Base-by-base conservation (phyloP, 192 early-diverging fungal species). In the Spizellomyces punctatus region DNA sequence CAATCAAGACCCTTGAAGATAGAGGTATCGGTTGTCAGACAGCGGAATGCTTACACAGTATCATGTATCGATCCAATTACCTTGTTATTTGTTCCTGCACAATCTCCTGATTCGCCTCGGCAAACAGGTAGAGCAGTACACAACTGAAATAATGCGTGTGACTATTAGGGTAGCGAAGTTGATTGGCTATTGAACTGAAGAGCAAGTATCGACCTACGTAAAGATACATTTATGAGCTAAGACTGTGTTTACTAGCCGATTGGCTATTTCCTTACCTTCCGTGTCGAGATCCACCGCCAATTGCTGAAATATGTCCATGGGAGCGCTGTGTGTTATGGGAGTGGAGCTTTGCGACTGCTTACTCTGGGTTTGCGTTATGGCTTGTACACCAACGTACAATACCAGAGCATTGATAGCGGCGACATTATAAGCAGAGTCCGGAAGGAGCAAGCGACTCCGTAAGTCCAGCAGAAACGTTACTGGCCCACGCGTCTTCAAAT, bases 91-190 rank as follows among this genome's bases (percentile, higher is more conserved):
- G 95, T 84, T 99, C 97, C 78, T 95, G 91, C 57, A 96, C 89
- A 21, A 82, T 80, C 76, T 97, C 95, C 73, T 91, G 79, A 27
- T 58, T 83, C 4, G 86, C 82, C 69, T 93, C 91, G 4, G 83
- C 88, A 77, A 98, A 99, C 50, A 99, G 83, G 71, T 91, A 89
- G 45, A 99, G 81, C 44, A 99, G 77, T 22, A 93, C 86, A 68
- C 89, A 89, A 77, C 93, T 95, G 78, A 95, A 98, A 73, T 95
- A 94, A 72, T 93, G 91, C 12, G 97, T 99, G 74, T 99, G 97
- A 46, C 90, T 90, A 79, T 95, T 97, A n/a, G 97, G 95, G 82
- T 92, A 97, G 69, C 97, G 89, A 75, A 99, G 85, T 77, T 98
- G 97, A 80, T 98, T 97, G 52, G 94, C 94, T 73, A 99, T 93